Conservation (phyloP, 345 rosid genomes). For the Moricandia moricandioides region DNA sequence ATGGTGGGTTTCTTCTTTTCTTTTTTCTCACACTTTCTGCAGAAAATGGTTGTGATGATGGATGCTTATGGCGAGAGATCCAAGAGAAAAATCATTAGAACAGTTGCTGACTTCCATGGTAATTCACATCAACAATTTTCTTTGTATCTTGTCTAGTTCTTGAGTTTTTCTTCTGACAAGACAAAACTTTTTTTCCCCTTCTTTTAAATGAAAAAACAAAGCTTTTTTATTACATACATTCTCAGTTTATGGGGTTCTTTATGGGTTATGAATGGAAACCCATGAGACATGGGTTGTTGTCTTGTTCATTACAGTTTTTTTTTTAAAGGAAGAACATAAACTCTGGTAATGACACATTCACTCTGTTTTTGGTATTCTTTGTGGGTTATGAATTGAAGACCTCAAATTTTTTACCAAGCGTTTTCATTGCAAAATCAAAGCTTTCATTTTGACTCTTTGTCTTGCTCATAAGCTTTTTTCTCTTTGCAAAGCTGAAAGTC, state of each 20-base stretch:
- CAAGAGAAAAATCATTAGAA: constrained; percentile 51
- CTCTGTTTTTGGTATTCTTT: neutral
- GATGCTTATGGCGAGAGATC: constrained; percentile 48
- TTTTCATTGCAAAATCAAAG: neutral
- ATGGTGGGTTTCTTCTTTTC: neutral
- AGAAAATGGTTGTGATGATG: constrained; percentile 68
- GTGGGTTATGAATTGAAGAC: neutral
- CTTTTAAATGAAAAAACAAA: neutral
- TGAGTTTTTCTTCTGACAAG: neutral
- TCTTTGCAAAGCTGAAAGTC: neutral
- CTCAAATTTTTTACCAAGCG: neutral
- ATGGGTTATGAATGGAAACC: neutral
- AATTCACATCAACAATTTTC: neutral
- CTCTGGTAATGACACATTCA: neutral
- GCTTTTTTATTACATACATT: neutral
- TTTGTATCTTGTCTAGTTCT: neutral
- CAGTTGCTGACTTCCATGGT: constrained; percentile 57
- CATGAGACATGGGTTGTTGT: neutral
- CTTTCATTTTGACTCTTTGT: neutral
- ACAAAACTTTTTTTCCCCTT: neutral
- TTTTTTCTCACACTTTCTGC: constrained; percentile 18
- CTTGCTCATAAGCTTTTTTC: neutral
- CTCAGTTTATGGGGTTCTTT: neutral
- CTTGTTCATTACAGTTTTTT: neutral
- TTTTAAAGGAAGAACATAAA: neutral